These are phyloP conservation scores for Trichophyton rubrum DNA, from an alignment of 2,329 filamentous ascomycete genomes.

Conservation along the genomic window DNA sequence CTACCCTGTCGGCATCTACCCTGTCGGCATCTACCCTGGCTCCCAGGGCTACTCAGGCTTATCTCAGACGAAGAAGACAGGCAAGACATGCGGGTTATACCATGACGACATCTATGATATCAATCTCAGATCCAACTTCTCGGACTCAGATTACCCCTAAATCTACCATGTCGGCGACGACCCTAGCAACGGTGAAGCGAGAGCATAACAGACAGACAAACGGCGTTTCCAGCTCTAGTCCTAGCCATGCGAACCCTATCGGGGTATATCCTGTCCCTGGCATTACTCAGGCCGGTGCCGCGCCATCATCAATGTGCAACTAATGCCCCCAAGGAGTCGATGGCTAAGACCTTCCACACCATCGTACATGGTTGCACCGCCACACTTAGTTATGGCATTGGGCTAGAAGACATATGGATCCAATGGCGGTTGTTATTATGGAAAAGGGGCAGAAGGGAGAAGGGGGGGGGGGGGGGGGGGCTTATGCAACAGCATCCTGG, in stretches of 20 bases:
- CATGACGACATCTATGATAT: not conserved
- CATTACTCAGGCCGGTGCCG: too few species aligned
- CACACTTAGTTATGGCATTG: too few species aligned
- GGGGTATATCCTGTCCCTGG: too few species aligned
- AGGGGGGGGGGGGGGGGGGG: not conserved
- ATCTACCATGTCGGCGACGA: not conserved
- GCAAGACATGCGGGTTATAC: not conserved
- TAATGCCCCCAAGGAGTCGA: too few species aligned
- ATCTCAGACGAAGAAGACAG: not conserved
- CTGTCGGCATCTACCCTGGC: not conserved
- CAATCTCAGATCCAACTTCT: not conserved
- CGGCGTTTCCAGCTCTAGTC: not conserved
- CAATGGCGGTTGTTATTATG: not conserved
- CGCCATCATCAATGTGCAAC: not conserved
- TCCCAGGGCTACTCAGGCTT: not conserved
- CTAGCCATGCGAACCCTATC: too few species aligned
- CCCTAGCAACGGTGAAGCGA: not conserved
- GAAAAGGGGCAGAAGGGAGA: not conserved
- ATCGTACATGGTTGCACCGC: too few species aligned
- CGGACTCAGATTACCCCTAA: not conserved
- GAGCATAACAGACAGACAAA: not conserved
- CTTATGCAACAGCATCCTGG: not conserved
- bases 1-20: too few species aligned
- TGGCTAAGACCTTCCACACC: too few species aligned
- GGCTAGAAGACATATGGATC: not conserved